These are phyloP conservation scores for Xylaria arbuscula DNA, from an alignment of 2,329 filamentous ascomycete genomes.

Conservation along the genomic window DNA sequence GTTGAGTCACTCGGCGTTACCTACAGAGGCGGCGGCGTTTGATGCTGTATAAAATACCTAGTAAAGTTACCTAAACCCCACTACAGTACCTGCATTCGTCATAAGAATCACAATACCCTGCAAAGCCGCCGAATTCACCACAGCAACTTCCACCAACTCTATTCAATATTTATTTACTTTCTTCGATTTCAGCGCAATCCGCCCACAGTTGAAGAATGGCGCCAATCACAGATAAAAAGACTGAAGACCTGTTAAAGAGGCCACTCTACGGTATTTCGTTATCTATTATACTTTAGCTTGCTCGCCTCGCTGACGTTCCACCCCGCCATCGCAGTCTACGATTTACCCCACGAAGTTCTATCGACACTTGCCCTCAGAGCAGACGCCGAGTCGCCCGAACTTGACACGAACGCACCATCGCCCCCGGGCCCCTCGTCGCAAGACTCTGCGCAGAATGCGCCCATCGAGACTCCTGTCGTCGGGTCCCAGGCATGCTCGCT, in stretches of 20 bases:
- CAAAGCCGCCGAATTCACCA: not conserved
- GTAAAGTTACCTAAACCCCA: not conserved
- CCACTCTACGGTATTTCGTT: slow-evolving; percentile 62
- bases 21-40: no score
- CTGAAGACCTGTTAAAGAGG: slow-evolving; percentile 60
- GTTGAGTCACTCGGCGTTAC: slow-evolving; percentile 12
- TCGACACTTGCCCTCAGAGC: slow-evolving; percentile 71
- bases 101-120: not conserved
- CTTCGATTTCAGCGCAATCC: not conserved
- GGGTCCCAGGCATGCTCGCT: slow-evolving; percentile 83
- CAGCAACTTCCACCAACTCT: not conserved
- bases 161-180: not conserved
- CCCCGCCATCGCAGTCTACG: slow-evolving; percentile 71
- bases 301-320: slow-evolving; percentile 28
- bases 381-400: slow-evolving; percentile 51
- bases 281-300: not conserved
- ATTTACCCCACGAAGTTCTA: slow-evolving; percentile 80
- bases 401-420: slow-evolving; percentile 47
- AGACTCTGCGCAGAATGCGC: slow-evolving; percentile 39
- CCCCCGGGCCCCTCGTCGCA: slow-evolving; percentile 44
- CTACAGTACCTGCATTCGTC: slow-evolving; percentile 1
- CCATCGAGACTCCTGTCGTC: slow-evolving; percentile 60
- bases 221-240: slow-evolving; percentile 53
- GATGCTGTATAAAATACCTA: slow-evolving; percentile 9
- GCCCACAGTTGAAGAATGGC: slow-evolving; percentile 10